Percentiles rank a stretch among this genome's conserved stretches.
Evolutionary conservation across 208 protist genomes (phyloP).

Genomic region (Naegleria fowleri): DNA sequence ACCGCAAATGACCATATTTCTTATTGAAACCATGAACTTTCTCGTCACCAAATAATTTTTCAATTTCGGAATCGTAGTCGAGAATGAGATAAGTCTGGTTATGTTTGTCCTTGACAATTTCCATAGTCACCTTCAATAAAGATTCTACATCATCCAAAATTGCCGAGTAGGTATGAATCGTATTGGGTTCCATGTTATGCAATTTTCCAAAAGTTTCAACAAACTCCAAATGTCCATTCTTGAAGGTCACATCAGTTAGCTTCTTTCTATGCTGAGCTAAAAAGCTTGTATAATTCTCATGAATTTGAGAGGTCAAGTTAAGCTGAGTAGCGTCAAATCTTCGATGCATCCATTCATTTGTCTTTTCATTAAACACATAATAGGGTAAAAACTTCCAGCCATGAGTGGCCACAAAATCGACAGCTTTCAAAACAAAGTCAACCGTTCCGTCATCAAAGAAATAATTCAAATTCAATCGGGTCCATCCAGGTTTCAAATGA

Average conservation of each 20-base stretch:
- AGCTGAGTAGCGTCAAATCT: too few species aligned
- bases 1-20: not conserved
- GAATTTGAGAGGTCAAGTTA: too few species aligned
- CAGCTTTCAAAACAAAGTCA: constrained; percentile 48
- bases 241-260: constrained; percentile 43
- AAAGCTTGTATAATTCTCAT: constrained; percentile 29
- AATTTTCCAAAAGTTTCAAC: not conserved
- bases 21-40: not conserved
- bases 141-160: not conserved
- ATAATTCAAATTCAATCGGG: constrained; percentile 51
- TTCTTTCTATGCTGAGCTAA: constrained; percentile 33
- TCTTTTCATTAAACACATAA: constrained; percentile 49
- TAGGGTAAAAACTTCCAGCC: constrained; percentile 55
- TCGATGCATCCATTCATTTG: not conserved
- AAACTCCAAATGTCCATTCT: constrained; percentile 34
- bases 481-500: constrained; percentile 49
- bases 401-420: constrained; percentile 55
- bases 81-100: not conserved
- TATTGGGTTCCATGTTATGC: not conserved
- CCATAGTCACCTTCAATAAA: not conserved
- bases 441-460: constrained; percentile 43
- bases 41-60: not conserved
- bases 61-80: not conserved
- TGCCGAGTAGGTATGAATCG: not conserved
- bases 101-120: not conserved